Conservation (phyloP, 2,329 filamentous ascomycete genomes). For the Plectosphaerella cucumerina region DNA sequence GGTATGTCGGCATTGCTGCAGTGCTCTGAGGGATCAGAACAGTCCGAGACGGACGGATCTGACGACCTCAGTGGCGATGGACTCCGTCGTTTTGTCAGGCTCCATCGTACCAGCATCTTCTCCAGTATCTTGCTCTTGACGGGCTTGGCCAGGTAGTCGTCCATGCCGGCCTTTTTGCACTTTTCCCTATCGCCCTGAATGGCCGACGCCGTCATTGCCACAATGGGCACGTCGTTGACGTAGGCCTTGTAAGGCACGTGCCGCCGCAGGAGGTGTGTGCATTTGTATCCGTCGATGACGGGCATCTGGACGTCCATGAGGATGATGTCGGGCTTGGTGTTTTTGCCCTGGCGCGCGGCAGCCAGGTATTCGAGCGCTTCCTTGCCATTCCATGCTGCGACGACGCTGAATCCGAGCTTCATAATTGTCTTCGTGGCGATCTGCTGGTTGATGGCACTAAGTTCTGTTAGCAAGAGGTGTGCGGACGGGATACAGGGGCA, state of each 20-base stretch:
- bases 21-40: constrained; percentile 39
- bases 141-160: constrained; percentile 71
- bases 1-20: constrained; percentile 38
- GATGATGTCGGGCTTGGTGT: constrained; percentile 66
- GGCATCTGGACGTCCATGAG: constrained; percentile 77
- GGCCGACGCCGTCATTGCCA: constrained; percentile 78
- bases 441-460: constrained; percentile 64
- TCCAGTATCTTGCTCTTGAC: constrained; percentile 66
- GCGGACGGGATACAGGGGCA: background rate
- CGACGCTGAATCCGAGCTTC: constrained; percentile 68
- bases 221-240: constrained; percentile 63
- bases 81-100: constrained; percentile 26
- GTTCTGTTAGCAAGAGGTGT: background rate
- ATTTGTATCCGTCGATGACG: constrained; percentile 73
- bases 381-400: constrained; percentile 72
- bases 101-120: constrained; percentile 69
- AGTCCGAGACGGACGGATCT: constrained; percentile 32
- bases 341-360: constrained; percentile 43
- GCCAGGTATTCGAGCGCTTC: constrained; percentile 72
- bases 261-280: constrained; percentile 68
- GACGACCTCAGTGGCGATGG: constrained; percentile 11
- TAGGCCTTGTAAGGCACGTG: constrained; percentile 60
- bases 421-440: constrained; percentile 72
- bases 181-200: constrained; percentile 75
- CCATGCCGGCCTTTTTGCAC: constrained; percentile 70